phyloP scores from a whole-genome alignment of 2,329 filamentous ascomycete species.

The Aspergillus spinulosporus region DNA sequence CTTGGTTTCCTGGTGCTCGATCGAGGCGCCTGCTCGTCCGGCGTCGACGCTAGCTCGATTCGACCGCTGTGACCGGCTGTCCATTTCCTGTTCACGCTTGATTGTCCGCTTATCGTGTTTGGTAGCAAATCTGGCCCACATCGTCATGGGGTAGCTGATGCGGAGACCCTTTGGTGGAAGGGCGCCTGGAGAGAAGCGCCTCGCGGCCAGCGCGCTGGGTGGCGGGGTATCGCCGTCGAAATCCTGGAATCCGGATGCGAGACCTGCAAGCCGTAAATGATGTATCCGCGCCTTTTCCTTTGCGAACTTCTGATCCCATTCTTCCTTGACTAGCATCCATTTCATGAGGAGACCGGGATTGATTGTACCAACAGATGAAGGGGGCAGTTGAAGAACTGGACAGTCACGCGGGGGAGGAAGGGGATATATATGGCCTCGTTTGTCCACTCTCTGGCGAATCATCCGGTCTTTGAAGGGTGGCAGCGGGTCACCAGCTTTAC shows the following conservation, averaged over 20 bases:
- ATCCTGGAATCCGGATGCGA: conserved; percentile 68
- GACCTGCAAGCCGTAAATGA: conserved; percentile 70
- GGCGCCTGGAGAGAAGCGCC: conserved; percentile 49
- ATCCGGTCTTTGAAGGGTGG: conserved; percentile 80
- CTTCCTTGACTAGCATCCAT: conserved; percentile 73
- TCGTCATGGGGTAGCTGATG: conserved; percentile 71
- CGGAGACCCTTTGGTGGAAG: conserved; percentile 30
- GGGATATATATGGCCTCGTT: conserved; percentile 71
- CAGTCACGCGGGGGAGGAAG: conserved; percentile 67
- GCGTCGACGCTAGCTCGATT: conserved; percentile 30
- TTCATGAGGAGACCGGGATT: conserved; percentile 77
- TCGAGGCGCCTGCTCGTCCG: conserved; percentile 27
- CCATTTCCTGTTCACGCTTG: conserved; percentile 31
- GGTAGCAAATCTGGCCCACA: conserved; percentile 87
- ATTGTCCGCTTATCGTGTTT: conserved; percentile 82
- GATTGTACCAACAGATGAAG: conserved; percentile 70
- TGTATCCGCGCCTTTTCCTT: conserved; percentile 70
- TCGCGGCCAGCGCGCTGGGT: conserved; percentile 76
- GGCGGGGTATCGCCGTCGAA: conserved; percentile 78
- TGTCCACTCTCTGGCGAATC: conserved; percentile 84
- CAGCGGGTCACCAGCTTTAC: conserved; percentile 81
- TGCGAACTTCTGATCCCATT: conserved; percentile 73
- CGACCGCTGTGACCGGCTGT: conserved; percentile 24
- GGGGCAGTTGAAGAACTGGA: conserved; percentile 63
- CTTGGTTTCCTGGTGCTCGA: conserved; percentile 18